A percentile compares a stretch with the other conserved stretches of the same genome.
These are phyloP conservation scores for Bathelium albidoporum DNA, from an alignment of 495 filamentous ascomycete genomes.

Conservation along the genomic window DNA sequence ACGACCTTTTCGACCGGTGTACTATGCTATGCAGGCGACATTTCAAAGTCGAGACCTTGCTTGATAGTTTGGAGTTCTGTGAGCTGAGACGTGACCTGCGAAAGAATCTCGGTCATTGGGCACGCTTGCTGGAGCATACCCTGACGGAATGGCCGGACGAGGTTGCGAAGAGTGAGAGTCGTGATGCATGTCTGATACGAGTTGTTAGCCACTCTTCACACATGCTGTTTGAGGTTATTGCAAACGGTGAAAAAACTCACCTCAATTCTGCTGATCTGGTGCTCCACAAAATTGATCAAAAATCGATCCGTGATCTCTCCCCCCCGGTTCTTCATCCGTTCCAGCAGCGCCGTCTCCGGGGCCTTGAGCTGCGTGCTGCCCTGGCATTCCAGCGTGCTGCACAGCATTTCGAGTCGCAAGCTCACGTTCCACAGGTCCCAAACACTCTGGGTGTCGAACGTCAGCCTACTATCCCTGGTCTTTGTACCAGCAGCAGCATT, in stretches of 20 bases:
- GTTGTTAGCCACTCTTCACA: neutral
- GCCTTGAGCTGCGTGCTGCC: constrained; percentile 46
- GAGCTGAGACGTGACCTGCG: constrained; percentile 24
- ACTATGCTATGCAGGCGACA: constrained; percentile 20
- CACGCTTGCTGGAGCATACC: constrained; percentile 30
- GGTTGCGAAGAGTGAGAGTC: constrained; percentile 33
- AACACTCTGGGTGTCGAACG: constrained; percentile 67
- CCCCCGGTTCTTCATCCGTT: constrained; percentile 70
- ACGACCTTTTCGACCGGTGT: too few relatives aligned
- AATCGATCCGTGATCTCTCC: constrained; percentile 83
- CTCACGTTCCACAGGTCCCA: constrained; percentile 88
- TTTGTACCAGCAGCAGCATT: constrained; percentile 27
- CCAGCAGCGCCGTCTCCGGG: constrained; percentile 70
- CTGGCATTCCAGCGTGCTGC: constrained; percentile 67
- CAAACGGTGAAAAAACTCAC: constrained; percentile 39
- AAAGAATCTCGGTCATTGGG: constrained; percentile 32
- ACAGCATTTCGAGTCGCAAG: constrained; percentile 83
- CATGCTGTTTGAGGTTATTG: neutral
- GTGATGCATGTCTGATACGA: constrained; percentile 30
- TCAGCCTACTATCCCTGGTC: constrained; percentile 28
- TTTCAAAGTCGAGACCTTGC: constrained; percentile 17
- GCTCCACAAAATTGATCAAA: constrained; percentile 77
- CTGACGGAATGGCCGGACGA: constrained; percentile 30
- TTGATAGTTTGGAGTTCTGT: constrained; percentile 27
- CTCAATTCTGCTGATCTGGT: constrained; percentile 91